Evolutionary conservation across 2,329 filamentous ascomycete species (phyloP), one percentile per base, ranked within the genome.

Genomic region (Pseudogymnoascus sp.): DNA sequence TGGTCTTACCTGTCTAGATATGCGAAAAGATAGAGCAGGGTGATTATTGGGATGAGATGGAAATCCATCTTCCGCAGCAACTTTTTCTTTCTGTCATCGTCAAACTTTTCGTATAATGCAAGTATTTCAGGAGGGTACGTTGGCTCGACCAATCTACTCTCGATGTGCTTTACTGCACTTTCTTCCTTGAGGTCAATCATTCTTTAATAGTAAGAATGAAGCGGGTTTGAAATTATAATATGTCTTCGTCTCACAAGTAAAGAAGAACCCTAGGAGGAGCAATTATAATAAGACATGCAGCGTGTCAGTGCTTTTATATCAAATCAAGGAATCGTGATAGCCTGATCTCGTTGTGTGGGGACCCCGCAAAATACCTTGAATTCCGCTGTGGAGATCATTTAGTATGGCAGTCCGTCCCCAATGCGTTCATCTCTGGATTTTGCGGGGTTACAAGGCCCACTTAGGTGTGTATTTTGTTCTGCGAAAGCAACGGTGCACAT

Each of bases 21-120:
- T 40, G 42, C 64, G 56, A 62, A 66, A 64, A 86, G 74, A 66
- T 86, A 86, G 16, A 87, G 78, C 0, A 86, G 70, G 3, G 82
- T 80, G 65, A 86, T 79, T 71, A 85, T 82, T 0, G 84, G 84
- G 50, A 86, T 80, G 21, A 86, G 76, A 65, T 80, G 76, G 73
- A 76, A 75, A 68, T 86, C 84, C 60, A 86, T 76, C 71, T 82
- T 85, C 63, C 81, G 75, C 5, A 86, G 69, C 0, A 86, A 77
- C 63, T 74, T 76, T 67, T 78, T 82, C n/a, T 78, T 84, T 14
- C 74, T 74, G 26, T 66, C 65, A 24, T 63, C 68, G 64, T 80
- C 76, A 61, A 74, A 78, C 3, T 61, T 61, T 26, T 71, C 24
- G 14, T 29, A n/a, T 16, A 50, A 50, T 29, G 44, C 44, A 38